These are phyloP conservation scores for Fusarium sp. DNA, from an alignment of 2,329 filamentous ascomycete species.

Conservation along the genomic window DNA sequence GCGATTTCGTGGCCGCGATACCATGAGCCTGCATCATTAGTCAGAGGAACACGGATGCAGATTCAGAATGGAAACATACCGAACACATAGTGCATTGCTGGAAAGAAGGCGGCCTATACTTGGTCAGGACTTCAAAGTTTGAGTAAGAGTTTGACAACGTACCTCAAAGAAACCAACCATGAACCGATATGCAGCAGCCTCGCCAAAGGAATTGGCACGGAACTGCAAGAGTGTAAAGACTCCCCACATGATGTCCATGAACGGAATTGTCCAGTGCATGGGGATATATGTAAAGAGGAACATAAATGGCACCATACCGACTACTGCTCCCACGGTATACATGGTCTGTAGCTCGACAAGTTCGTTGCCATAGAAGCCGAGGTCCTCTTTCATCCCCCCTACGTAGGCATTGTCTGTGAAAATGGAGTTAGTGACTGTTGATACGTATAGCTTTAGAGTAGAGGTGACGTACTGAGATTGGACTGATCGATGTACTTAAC, in stretches of 20 bases:
- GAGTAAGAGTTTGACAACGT: not conserved
- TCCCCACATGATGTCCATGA: slow-evolving; percentile 68
- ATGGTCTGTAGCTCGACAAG: slow-evolving; percentile 69
- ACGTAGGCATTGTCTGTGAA: slow-evolving; percentile 68
- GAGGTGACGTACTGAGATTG: slow-evolving; percentile 34
- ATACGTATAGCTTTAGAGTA: too few relatives aligned
- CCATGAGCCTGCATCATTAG: slow-evolving; percentile 55
- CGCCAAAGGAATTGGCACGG: slow-evolving; percentile 62
- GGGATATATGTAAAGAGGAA: slow-evolving; percentile 63
- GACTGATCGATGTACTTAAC: slow-evolving; percentile 48
- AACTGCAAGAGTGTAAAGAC: slow-evolving; percentile 71
- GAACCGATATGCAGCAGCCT: slow-evolving; percentile 69
- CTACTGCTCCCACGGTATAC: slow-evolving; percentile 62
- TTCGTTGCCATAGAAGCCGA: slow-evolving; percentile 66
- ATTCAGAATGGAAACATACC: not conserved
- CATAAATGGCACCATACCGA: slow-evolving; percentile 66
- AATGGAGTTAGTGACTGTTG: not conserved
- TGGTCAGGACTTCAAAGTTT: not conserved
- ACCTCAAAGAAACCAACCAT: slow-evolving; percentile 68
- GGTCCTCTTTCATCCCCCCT: slow-evolving; percentile 67
- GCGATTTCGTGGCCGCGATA: slow-evolving; percentile 64
- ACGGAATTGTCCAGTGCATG: slow-evolving; percentile 66
- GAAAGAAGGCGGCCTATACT: slow-evolving; percentile 52
- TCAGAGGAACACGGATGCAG: not conserved
- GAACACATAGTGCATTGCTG: slow-evolving; percentile 57